phyloP scores from a whole-genome alignment of 1,284 basidiomycete species.

The Meripilus lineatus region DNA sequence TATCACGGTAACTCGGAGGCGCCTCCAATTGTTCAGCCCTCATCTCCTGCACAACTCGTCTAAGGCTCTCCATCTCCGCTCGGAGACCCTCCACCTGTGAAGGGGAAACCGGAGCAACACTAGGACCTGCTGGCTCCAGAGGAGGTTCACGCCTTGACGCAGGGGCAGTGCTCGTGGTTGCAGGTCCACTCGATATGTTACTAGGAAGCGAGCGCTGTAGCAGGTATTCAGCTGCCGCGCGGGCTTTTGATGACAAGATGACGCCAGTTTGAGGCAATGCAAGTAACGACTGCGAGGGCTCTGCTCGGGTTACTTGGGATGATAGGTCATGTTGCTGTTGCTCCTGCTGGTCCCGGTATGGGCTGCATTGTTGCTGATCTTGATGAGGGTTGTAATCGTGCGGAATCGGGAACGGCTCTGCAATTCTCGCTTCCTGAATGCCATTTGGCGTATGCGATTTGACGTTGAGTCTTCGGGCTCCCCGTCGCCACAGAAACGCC shows the following conservation, averaged over 20 bases:
- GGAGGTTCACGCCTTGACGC: neutral
- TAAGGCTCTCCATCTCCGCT: conserved; percentile 2
- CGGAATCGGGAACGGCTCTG: too few relatives aligned
- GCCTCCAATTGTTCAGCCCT: neutral
- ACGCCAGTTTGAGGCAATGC: neutral
- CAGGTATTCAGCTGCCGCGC: too few relatives aligned
- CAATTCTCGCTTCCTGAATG: neutral
- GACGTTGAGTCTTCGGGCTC: neutral
- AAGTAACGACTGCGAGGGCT: too few relatives aligned
- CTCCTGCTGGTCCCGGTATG: neutral
- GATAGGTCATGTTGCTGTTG: too few relatives aligned
- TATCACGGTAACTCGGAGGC: too few relatives aligned
- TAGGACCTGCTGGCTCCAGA: too few relatives aligned
- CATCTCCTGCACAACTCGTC: neutral
- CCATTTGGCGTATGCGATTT: neutral
- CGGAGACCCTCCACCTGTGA: neutral
- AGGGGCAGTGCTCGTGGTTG: neutral
- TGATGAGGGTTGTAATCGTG: neutral
- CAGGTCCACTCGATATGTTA: neutral
- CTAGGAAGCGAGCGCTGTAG: neutral
- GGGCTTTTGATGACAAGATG: neutral
- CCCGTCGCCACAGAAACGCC: conserved; percentile 2
- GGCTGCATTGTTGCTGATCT: too few relatives aligned
- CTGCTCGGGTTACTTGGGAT: too few relatives aligned
- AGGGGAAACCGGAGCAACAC: too few relatives aligned